Percentiles rank a stretch among this genome's conserved stretches.
phyloP scores from a whole-genome alignment of 2,329 filamentous ascomycete species.

The Claviceps fusiformis region DNA sequence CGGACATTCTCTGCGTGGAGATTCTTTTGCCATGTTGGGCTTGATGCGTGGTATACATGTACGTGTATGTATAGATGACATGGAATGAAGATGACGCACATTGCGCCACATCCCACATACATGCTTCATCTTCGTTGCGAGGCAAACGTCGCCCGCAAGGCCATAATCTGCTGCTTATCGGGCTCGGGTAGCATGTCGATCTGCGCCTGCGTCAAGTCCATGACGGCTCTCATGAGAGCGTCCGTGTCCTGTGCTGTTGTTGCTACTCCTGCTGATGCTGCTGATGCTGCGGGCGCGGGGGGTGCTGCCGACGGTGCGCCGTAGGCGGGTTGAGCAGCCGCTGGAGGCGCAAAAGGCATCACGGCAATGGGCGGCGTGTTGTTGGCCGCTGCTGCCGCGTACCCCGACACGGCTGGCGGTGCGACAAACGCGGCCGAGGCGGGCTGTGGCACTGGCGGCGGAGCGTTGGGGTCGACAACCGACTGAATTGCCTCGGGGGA shows the following conservation, averaged over 20 bases:
- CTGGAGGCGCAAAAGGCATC: constrained; percentile 32
- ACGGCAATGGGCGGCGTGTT: constrained; percentile 34
- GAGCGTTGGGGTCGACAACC: constrained; percentile 53
- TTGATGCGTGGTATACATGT: too few species aligned
- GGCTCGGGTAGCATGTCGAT: constrained; percentile 67
- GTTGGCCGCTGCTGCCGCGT: constrained; percentile 24
- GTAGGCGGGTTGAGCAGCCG: constrained; percentile 22
- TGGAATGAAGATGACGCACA: neutral
- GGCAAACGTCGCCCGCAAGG: constrained; percentile 53
- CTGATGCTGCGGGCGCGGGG: constrained; percentile 17
- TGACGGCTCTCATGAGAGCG: constrained; percentile 65
- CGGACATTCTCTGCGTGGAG: too few species aligned
- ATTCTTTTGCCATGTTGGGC: too few species aligned
- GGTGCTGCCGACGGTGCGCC: constrained; percentile 15
- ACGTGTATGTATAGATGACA: neutral
- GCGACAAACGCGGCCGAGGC: constrained; percentile 20
- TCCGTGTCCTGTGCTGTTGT: constrained; percentile 41
- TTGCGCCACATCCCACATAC: neutral
- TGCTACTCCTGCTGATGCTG: constrained; percentile 4
- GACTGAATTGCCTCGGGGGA: constrained; percentile 70
- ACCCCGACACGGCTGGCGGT: constrained; percentile 21
- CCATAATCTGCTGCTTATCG: constrained; percentile 67
- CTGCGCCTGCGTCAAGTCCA: constrained; percentile 65
- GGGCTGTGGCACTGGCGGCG: constrained; percentile 19
- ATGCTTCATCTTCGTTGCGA: constrained; percentile 20